These are phyloP conservation scores for Heritiera littoralis DNA, from an alignment of 345 rosid species.

Conservation along the genomic window DNA sequence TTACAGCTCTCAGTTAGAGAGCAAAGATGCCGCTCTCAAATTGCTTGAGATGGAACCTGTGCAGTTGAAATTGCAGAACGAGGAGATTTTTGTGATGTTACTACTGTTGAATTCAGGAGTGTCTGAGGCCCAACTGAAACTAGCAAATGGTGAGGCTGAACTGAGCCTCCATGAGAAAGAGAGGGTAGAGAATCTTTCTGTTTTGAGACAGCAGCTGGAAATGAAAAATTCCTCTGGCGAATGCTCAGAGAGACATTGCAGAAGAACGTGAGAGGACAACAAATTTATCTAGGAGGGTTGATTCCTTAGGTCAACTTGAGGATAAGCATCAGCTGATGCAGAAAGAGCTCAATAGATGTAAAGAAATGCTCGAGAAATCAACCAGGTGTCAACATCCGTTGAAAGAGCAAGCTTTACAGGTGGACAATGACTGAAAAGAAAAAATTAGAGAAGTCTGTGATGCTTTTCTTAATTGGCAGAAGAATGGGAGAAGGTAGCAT, in stretches of 20 bases:
- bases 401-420: constrained; percentile 24
- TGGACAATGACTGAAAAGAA: constrained; percentile 21
- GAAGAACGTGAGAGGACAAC: constrained; percentile 38
- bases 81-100: constrained; percentile 62
- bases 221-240: constrained; percentile 47
- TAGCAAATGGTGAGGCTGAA: constrained; percentile 40
- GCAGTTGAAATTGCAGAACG: constrained; percentile 60
- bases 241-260: constrained; percentile 41
- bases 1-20: constrained; percentile 43
- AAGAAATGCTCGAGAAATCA: constrained; percentile 33
- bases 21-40: constrained; percentile 44
- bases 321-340: constrained; percentile 23
- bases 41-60: constrained; percentile 53
- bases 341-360: constrained; percentile 28
- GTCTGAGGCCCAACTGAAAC: constrained; percentile 53
- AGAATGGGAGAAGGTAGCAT: constrained; percentile 35
- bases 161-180: constrained; percentile 33
- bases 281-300: constrained; percentile 30
- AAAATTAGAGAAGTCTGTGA: constrained; percentile 26
- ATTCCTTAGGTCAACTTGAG: constrained; percentile 28
- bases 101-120: constrained; percentile 59
- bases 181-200: constrained; percentile 45
- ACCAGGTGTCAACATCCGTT: constrained; percentile 21
- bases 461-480: constrained; percentile 23
- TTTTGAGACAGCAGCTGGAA: constrained; percentile 58